Evolutionary conservation across 805 yeast genomes (phyloP), one percentile per base, ranked within the genome.

Genomic region (Ogataea pini): DNA sequence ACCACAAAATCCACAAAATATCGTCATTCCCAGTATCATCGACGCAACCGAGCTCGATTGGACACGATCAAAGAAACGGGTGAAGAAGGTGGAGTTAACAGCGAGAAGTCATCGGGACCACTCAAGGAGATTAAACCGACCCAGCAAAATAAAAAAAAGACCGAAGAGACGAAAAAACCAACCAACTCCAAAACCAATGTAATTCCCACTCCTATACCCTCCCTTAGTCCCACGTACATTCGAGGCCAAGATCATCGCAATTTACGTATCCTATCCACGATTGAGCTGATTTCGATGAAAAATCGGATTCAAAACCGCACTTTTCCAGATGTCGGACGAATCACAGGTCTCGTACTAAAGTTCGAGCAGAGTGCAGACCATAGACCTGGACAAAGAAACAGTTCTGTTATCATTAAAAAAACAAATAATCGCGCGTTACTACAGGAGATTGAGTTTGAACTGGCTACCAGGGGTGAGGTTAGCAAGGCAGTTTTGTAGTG

Each of bases 231-330:
- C 4, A 14, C 48, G 7, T 56, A 56, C 28, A 47, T 22, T 20
- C 44, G 60, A 13, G 12, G 46, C 2, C 40, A 45, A 1, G 60
- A 56, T 42, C 45, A 50, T 16, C 49, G 60, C 7, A 44, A 32
- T 19, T 18, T 52, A 17, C 36, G 50, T 4, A 27, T 42, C 3
- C 14, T 56, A 10, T 46, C 55, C 1, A 56, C 58, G 1, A 42
- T 54, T 14, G 60, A 56, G 40, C 48, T 56, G 27, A 47, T 56
- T n/a, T 56, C 60, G 4, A 52, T 56, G 32, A 52, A 49, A 34
- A 51, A 48, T 24, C 49, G 57, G 31, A 39, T 56, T n/a, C 43
- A 31, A 3, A 38, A 39, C 33, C 44, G 39, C 17, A 40, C 40
- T 4, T 54, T 56, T 31, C 52, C 55, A 16, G 60, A 56, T n/a